Conservation (phyloP, 352 stramenopile species). For the Phytophthora podocarpi region DNA sequence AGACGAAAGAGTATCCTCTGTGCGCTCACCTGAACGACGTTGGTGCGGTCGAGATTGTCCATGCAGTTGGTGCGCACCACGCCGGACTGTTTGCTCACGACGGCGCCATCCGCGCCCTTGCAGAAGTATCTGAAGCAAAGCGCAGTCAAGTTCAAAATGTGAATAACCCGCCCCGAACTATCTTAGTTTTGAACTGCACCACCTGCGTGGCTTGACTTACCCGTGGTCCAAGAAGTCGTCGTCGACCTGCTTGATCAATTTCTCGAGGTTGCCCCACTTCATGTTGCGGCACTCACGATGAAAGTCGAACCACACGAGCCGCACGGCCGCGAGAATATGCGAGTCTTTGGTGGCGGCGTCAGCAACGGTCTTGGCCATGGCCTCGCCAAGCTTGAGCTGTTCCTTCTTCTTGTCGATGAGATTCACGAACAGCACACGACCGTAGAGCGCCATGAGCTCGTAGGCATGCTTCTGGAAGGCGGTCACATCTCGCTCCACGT, state of each 20-base stretch:
- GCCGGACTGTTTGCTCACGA: slow-evolving; percentile 83
- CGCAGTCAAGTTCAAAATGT: background rate
- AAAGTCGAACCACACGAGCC: slow-evolving; percentile 97
- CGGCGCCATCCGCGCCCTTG: slow-evolving; percentile 47
- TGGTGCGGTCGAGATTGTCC: slow-evolving; percentile 97
- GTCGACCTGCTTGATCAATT: slow-evolving; percentile 90
- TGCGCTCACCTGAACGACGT: slow-evolving; percentile 60
- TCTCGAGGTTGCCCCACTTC: slow-evolving; percentile 91
- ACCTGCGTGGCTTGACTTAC: slow-evolving; percentile 28
- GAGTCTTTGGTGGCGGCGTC: slow-evolving; percentile 57
- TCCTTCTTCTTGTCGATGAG: slow-evolving; percentile 96
- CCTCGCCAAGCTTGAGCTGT: slow-evolving; percentile 91
- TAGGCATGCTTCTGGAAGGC: slow-evolving; percentile 69
- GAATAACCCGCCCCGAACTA: background rate
- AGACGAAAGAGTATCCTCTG: background rate
- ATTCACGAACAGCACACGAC: slow-evolving; percentile 92
- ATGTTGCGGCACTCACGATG: slow-evolving; percentile 95
- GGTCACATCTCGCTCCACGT: slow-evolving; percentile 49
- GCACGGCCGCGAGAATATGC: slow-evolving; percentile 65
- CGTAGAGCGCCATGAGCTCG: slow-evolving; percentile 69
- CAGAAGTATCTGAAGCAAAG: slow-evolving; percentile 55
- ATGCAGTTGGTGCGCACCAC: slow-evolving; percentile 98
- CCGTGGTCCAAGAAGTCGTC: slow-evolving; percentile 80
- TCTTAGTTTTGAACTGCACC: too few relatives aligned
- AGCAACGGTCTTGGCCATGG: slow-evolving; percentile 84